Base-by-base conservation (phyloP, 1,284 basidiomycete genomes). In the Quambalaria eucalypti region DNA sequence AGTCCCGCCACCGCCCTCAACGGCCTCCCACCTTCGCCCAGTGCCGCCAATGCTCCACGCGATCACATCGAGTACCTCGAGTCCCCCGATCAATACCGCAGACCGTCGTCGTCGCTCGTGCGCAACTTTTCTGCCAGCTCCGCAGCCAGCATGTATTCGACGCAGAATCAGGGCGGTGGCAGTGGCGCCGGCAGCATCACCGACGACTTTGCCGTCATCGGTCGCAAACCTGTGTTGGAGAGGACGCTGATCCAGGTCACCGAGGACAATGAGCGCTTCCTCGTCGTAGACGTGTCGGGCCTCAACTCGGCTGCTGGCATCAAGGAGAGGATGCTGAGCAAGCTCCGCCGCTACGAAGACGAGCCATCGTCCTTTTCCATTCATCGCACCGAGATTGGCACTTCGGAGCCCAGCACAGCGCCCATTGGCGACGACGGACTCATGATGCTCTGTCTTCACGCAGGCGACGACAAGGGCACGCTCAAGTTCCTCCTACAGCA, bases 211-310 rank as follows among this genome's bases (percentile, higher is more conserved):
- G n/a, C 16, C 12, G 31, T 33, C 29, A 30, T n/a, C 26, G 25
- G 3, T 19, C 25, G 47, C 26, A 19, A 46, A 2, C 9, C 31
- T 33, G 21, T 26, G 25, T 21, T 54, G 23, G 64, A 60, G 25
- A 58, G 64, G 19, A 67, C 71, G 8, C 59, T 72, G 14, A 75
- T 75, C 29, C 71, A 73, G 49, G 73, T 73, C 28, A 75, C 73
- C 26, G 67, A 69, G 30, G 73, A 75, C 64, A 75, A 75, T 50
- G 73, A 75, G 40, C 56, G 70, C 23, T 75, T 75, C 50, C 60
- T 71, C 5, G 73, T 75, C 25, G 71, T 75, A 21, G 72, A 74
- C 48, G 66, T 75, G 21, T 68, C 71, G 2, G 69, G 71, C 25
- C 57, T 71, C 8, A 60, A 65, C 31, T 64, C 66, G 2, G 66